phyloP scores from a whole-genome alignment of 371 early-diverging fungal genomes.

The Catenaria anguillulae region DNA sequence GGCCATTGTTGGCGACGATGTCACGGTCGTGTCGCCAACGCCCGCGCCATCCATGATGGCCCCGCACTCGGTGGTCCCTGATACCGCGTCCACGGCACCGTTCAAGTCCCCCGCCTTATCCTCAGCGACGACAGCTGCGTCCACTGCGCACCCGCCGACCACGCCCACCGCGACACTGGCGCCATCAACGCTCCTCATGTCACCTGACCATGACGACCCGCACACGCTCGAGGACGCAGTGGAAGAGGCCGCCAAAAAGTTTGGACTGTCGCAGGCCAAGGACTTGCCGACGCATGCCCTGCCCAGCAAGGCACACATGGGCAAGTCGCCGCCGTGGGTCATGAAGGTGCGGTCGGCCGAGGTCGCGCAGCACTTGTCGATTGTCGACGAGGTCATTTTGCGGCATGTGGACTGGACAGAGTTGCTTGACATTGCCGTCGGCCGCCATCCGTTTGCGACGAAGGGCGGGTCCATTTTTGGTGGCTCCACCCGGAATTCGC shows the following conservation, averaged over 20 bases:
- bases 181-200: neutral
- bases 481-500: neutral
- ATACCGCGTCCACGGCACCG: no score
- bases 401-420: conserved; percentile 44
- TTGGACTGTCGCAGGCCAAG: conserved; percentile 67
- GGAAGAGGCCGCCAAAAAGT: conserved; percentile 11
- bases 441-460: neutral
- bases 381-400: conserved; percentile 38
- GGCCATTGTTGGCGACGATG: no score
- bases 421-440: conserved; percentile 28
- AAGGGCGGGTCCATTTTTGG: neutral
- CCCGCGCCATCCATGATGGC: no score
- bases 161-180: no score
- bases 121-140: no score
- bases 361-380: conserved; percentile 43
- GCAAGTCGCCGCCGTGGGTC: conserved; percentile 13
- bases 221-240: neutral
- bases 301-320: conserved; percentile 19
- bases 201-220: no score
- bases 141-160: no score
- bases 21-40: no score
- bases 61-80: no score
- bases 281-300: conserved; percentile 51
- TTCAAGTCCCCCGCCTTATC: no score
- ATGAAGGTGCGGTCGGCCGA: conserved; percentile 34